Base-by-base conservation (phyloP, 2,329 filamentous ascomycete genomes). In the Fusarium austroafricanum region DNA sequence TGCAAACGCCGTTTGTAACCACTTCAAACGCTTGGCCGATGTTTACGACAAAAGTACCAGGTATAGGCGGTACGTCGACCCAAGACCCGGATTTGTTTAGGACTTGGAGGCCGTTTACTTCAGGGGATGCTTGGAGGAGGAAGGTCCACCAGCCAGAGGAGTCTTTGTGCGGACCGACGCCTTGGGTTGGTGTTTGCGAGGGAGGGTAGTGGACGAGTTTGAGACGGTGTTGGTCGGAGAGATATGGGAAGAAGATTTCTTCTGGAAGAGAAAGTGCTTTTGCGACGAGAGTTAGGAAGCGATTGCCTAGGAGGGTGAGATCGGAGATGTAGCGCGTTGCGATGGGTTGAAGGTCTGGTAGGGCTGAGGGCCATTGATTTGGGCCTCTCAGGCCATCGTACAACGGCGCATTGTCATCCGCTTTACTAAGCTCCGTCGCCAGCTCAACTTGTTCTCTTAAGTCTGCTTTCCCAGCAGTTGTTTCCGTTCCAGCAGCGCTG, bases 131-230 rank as follows among this genome's bases (percentile, higher is more conserved):
- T 73, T 90, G 88, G 2, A 88, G 82, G 5, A 90, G 81, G 64
- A 90, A 89, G 0, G 88, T 90, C 79, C 87, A 87, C 86, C 86
- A 89, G 5, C 87, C 87, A 0, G 86, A 88, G 0, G 84, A 89
- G 73, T 88, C 86, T 70, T 89, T 89, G 76, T 89, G 87, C 1
- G 87, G 83, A 0, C 87, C 87, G 2, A 89, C 86, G 2, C 87
- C 87, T 75, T 89, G 86, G 5, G 70, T 46, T 1, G 44, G 47
- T 4, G 62, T 55, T 12, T 33, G 8, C 2, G 59, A 61, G 0
- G 77, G 69, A 1, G 85, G 85, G 54, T 89, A 89, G 53, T 82
- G 83, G 4, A 88, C 79, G 3, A 89, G 77, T 68, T 89, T 88
- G 38, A 90, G 80, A 6, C 88, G 84, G 71, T 90, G 86, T 61